Evolutionary conservation across 768 basidiomycete genomes (phyloP), one percentile per base, ranked within the genome.

Genomic region (Strobilomyces confusus): DNA sequence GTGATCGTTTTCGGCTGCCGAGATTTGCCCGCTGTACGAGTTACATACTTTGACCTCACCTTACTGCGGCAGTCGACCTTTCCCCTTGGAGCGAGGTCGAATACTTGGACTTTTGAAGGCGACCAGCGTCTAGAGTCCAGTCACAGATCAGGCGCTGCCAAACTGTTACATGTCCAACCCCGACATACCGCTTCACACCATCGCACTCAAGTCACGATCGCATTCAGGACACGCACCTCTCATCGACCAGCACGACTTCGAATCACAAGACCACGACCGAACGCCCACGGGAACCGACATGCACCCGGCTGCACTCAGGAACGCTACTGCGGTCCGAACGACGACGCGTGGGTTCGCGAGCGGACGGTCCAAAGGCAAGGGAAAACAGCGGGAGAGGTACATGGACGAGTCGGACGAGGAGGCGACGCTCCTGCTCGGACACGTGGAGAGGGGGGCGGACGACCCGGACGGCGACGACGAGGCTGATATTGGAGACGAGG

Each of bases 181-280:
- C 69, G 86, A 86, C 73, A 88, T 87, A 69, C 86, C 85, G n/a
- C 72, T 88, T 50, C 80, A 75, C 61, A 75, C 76, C 61, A 73
- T 87, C 64, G 72, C 79, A 78, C 74, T 76, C 70, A 66, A 60
- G 59, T 62, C 73, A 60, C 73, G 75, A 62, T 60, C 73, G 56
- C 75, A 73, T 68, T 68, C 74, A 55, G 77, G 75, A 49, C 79
- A 81, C 72, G 61, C 72, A 57, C 77, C 72, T 60, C 72, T 81
- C 29, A 56, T 61, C 53, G 56, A 69, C 58, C 54, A 69, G 49
- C 60, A 65, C 57, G 53, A 63, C 52, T 23, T 61, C 44, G 54
- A 57, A 58, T 57, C 64, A 40, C 62, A 64, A 52, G 51, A 42
- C 48, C 52, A 55, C 58, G 61, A 57, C 58, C 38, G 47, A 53